Evolutionary conservation across 495 filamentous ascomycete genomes (phyloP), one percentile per base, ranked within the genome.

Genomic region (Elasticomyces elasticus): DNA sequence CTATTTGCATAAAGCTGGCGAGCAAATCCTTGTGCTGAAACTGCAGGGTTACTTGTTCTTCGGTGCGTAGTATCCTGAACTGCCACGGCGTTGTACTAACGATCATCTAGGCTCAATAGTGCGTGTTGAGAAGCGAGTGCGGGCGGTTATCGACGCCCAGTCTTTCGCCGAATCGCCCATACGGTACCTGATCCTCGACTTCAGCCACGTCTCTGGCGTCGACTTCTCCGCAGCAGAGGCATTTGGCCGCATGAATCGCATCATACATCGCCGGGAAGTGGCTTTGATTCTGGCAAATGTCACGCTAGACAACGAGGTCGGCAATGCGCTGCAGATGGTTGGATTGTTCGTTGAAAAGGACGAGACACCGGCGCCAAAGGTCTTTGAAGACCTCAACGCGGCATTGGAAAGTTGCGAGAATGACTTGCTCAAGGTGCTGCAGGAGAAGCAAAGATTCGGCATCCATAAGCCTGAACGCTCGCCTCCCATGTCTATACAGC

Each of bases 201-300:
- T 98, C 52, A 78, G 79, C 60, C 82, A 90, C 52, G 91, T 98
- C 60, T 89, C 87, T 15, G 92, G 92, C 9, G 72, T 97, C 22
- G 92, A 98, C 69, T 97, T 92, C 67, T 96, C 91, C 0, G 89
- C 94, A 10, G 89, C 88, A 4, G 92, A 97, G 66, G 90, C 84
- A 0, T 96, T 98, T 65, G 89, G 84, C 30, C 84, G 90, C 38
- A 89, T 96, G 68, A 90, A 87, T 63, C 81, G 92, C 27, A 75
- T 96, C 30, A 74, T 95, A 10, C 68, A 79, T 43, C 75, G 77
- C 35, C 83, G 82, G 63, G 79, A 81, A 38, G 84, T 97, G 25
- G 77, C 83, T 52, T 80, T 94, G 53, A 78, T 88, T 22, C 76
- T 98, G 49, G 89, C 84, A 45, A 88, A 91, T 6, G 78, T 95